Percentiles rank a stretch among this genome's conserved stretches.
Evolutionary conservation across 2,329 filamentous ascomycete genomes (phyloP).

Genomic region (Diplodia intermedia): DNA sequence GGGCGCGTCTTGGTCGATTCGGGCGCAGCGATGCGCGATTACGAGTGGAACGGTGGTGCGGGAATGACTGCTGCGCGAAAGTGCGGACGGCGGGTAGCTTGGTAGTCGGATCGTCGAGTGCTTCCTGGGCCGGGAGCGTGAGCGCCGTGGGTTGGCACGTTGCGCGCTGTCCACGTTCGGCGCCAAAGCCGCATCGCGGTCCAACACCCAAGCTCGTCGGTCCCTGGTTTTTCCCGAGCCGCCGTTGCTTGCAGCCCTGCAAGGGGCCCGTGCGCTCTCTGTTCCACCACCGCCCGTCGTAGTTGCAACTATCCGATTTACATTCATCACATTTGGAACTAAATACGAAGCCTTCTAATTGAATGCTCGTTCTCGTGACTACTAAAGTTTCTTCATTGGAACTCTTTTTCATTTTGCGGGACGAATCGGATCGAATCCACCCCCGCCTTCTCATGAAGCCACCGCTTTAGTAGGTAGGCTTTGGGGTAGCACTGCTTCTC

Average conservation of each 20-base stretch:
- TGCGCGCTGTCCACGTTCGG: not conserved
- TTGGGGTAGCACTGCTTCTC: not conserved
- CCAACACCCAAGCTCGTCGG: not conserved
- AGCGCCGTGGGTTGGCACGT: constrained; percentile 12
- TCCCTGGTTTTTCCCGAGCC: constrained; percentile 14
- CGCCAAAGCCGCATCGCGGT: constrained; percentile 17
- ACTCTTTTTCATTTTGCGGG: not conserved
- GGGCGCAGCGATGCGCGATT: not conserved
- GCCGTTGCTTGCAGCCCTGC: not conserved
- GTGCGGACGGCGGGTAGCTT: not conserved
- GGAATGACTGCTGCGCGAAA: not conserved
- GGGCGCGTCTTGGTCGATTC: not conserved
- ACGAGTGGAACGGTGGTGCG: too few species aligned
- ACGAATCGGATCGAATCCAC: not conserved
- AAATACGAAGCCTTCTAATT: too few species aligned
- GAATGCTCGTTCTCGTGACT: too few species aligned
- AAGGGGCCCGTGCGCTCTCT: not conserved
- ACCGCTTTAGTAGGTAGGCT: not conserved
- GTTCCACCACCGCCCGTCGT: too few species aligned
- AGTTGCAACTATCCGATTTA: not conserved
- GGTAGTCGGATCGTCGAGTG: not conserved
- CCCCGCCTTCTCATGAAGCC: not conserved
- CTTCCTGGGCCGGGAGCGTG: constrained; percentile 5
- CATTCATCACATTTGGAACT: too few species aligned
- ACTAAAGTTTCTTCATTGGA: not conserved